These are phyloP conservation scores for Nicotiana rustica DNA, from an alignment of 305 asterid species.

Conservation along the genomic window DNA sequence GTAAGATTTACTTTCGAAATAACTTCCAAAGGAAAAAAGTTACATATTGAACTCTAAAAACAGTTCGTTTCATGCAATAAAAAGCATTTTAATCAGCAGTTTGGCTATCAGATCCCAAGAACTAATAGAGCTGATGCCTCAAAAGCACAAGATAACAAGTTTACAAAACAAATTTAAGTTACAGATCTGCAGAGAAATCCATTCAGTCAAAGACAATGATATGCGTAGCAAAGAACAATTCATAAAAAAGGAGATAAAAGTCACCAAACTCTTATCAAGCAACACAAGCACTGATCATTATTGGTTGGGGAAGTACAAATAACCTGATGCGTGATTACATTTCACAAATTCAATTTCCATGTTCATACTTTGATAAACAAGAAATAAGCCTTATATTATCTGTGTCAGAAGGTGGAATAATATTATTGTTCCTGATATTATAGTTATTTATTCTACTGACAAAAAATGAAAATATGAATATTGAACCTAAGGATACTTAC, in stretches of 20 bases:
- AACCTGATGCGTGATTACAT: neutral
- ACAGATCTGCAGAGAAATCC: constrained; percentile 19
- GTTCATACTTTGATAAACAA: neutral
- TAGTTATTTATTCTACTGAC: neutral
- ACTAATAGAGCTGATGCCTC: constrained; percentile 11
- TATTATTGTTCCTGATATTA: neutral
- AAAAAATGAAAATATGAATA: constrained; percentile 25
- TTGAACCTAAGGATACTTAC: constrained; percentile 47
- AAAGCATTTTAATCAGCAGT: neutral
- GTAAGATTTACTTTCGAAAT: constrained; percentile 16
- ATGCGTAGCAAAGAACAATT: neutral
- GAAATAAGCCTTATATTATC: constrained; percentile 17
- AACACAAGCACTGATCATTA: constrained; percentile 23
- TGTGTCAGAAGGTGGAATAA: constrained; percentile 13
- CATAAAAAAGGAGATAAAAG: constrained; percentile 16
- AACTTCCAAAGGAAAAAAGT: constrained; percentile 8
- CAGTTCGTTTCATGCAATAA: constrained; percentile 10
- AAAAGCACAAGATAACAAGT: constrained; percentile 28
- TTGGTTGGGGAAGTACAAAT: neutral
- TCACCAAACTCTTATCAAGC: neutral
- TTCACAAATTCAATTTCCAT: constrained; percentile 27
- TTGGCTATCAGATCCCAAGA: neutral
- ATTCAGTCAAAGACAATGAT: constrained; percentile 23
- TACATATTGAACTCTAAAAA: constrained; percentile 16
- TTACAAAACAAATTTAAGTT: constrained; percentile 18